phyloP scores from a whole-genome alignment of 1,139 yeast species.

The Suhomyces bokatorum region DNA sequence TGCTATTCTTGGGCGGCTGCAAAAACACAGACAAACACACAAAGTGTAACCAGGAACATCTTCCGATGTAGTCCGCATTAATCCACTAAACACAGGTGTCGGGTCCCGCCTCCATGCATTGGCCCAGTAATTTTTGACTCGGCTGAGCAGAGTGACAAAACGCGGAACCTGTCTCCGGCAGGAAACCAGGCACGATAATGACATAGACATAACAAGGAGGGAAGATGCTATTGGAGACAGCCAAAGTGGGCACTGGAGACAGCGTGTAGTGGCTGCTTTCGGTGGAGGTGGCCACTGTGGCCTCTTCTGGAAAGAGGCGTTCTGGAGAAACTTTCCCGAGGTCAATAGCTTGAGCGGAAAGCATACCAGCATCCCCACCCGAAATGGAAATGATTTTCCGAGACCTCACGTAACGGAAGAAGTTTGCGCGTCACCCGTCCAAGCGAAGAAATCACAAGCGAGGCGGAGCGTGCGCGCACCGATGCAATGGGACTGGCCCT shows the following conservation, averaged over 20 bases:
- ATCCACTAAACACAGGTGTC: neutral
- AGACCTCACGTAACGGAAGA: neutral
- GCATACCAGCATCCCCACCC: too few relatives aligned
- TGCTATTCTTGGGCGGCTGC: neutral
- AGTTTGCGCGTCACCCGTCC: neutral
- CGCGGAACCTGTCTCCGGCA: neutral
- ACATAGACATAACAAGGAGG: neutral
- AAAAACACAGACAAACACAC: neutral
- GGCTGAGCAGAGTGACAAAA: neutral
- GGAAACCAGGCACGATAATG: neutral
- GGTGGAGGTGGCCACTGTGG: too few relatives aligned
- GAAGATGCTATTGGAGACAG: too few relatives aligned
- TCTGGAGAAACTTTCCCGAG: too few relatives aligned
- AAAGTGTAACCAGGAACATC: neutral
- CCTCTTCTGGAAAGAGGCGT: too few relatives aligned
- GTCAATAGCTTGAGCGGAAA: too few relatives aligned
- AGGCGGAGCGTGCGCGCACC: neutral
- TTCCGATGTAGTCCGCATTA: neutral
- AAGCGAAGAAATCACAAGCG: constrained; percentile 7
- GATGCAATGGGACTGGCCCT: neutral
- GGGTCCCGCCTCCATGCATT: neutral
- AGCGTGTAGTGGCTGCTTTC: too few relatives aligned
- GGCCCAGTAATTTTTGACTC: neutral
- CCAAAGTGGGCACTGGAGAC: too few relatives aligned
- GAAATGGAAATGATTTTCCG: neutral